Evolutionary conservation across 2,329 filamentous ascomycete genomes (phyloP).

Genomic region (Colletotrichum cordylinicola): DNA sequence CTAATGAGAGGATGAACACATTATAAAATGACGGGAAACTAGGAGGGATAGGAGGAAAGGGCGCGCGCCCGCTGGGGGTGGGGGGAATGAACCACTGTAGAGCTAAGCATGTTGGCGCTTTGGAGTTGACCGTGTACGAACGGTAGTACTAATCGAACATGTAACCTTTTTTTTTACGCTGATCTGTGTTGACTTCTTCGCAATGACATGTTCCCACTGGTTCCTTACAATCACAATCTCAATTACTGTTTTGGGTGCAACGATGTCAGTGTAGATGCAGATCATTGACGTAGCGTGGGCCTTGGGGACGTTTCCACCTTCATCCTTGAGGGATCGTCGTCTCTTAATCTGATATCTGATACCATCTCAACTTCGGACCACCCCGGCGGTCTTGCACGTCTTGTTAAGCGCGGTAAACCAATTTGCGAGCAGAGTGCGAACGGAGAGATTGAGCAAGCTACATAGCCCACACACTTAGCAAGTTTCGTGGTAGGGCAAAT

Average conservation of each 20-base stretch:
- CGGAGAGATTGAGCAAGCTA: too few relatives aligned
- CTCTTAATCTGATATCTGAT: not conserved
- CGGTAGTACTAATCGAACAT: not conserved
- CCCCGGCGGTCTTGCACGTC: too few relatives aligned
- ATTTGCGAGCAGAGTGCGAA: accelerated
- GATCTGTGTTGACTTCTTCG: too few relatives aligned
- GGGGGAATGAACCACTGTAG: not conserved
- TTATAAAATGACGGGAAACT: not conserved
- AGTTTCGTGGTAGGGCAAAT: too few relatives aligned
- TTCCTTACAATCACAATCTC: too few relatives aligned
- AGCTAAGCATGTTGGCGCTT: constrained; percentile 16
- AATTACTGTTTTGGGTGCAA: too few relatives aligned
- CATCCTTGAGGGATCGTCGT: not conserved
- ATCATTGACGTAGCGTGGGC: not conserved
- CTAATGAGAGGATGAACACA: not conserved
- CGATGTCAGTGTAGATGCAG: not conserved
- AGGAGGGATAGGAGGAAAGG: not conserved
- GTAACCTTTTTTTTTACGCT: not conserved
- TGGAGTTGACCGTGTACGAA: not conserved
- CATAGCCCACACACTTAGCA: too few relatives aligned
- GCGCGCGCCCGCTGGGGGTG: not conserved
- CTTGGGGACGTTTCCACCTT: not conserved
- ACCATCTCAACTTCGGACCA: not conserved
- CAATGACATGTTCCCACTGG: too few relatives aligned
- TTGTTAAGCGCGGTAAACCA: not conserved